Conservation (phyloP, 306 rosid species). For the Hippophae gyantsensis region DNA sequence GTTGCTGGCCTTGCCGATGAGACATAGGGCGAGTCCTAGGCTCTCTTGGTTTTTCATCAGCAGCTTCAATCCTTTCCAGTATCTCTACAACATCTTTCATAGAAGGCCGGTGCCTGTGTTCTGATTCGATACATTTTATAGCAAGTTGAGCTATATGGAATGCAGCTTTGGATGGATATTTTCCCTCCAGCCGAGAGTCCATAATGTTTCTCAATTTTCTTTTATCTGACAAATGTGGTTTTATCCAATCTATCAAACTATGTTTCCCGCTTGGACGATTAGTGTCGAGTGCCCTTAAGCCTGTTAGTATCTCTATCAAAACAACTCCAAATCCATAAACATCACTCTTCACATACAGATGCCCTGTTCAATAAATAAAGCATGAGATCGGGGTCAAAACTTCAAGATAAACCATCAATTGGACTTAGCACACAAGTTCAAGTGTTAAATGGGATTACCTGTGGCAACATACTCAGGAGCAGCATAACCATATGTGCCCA, state of each 20-base stretch:
- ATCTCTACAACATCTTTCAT: constrained; percentile 72
- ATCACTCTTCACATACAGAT: constrained; percentile 82
- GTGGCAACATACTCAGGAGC: constrained; percentile 95
- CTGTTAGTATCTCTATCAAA: constrained; percentile 73
- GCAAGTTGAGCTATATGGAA: constrained; percentile 63
- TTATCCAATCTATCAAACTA: constrained; percentile 65
- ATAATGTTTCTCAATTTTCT: constrained; percentile 61
- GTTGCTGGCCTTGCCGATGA: constrained; percentile 31
- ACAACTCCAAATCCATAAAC: constrained; percentile 94
- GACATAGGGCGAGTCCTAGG: constrained; percentile 30
- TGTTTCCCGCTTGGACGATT: constrained; percentile 67
- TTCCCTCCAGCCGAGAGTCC: constrained; percentile 58
- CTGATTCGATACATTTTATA: constrained; percentile 60
- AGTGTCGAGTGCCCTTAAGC: constrained; percentile 53
- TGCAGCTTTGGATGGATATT: constrained; percentile 79
- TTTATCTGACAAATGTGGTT: constrained; percentile 60
- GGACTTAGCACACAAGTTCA: constrained; percentile 1
- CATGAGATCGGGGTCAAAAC: neutral
- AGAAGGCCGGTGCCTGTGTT: constrained; percentile 72
- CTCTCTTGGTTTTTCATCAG: constrained; percentile 35
- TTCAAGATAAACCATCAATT: neutral
- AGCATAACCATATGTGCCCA: constrained; percentile 97
- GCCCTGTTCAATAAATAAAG: constrained; percentile 38
- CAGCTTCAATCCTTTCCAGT: constrained; percentile 52
- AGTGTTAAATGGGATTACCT: constrained; percentile 30